phyloP scores from a whole-genome alignment of 2,329 filamentous ascomycete species.

The Colletotrichum magnum region DNA sequence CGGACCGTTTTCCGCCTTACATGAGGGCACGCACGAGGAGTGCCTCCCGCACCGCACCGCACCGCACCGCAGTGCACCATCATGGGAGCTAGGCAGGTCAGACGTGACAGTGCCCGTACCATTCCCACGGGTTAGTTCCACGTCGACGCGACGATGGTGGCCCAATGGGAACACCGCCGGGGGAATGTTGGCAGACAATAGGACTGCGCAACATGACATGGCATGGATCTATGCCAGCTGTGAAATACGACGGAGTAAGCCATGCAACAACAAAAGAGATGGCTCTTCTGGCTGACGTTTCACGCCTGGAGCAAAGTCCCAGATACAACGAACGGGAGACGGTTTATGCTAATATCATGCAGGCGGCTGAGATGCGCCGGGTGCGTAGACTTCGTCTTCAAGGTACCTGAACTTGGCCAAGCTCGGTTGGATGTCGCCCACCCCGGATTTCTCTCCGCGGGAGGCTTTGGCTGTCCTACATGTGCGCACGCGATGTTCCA shows the following conservation, averaged over 20 bases:
- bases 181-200: background rate
- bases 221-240: slow-evolving; percentile 7
- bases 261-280: slow-evolving; percentile 7
- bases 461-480: slow-evolving; percentile 7
- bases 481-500: background rate
- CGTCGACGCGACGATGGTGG: slow-evolving; percentile 24
- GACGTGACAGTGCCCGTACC: slow-evolving; percentile 27
- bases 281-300: slow-evolving; percentile 13
- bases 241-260: slow-evolving; percentile 3
- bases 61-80: background rate
- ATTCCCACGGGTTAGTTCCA: slow-evolving; percentile 27
- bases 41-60: slow-evolving; percentile 33
- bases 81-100: slow-evolving; percentile 21
- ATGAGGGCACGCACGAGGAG: slow-evolving; percentile 40
- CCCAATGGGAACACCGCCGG: slow-evolving; percentile 35
- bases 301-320: background rate
- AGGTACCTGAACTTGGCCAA: too few species aligned
- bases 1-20: slow-evolving; percentile 42
- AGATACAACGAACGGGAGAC: background rate
- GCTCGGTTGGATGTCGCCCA: background rate
- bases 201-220: slow-evolving; percentile 29
- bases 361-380: background rate
- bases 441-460: slow-evolving; percentile 36
- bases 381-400: too few species aligned
- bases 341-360: background rate